Base-by-base conservation (phyloP, 2,329 filamentous ascomycete species). In the Curvularia sp. region DNA sequence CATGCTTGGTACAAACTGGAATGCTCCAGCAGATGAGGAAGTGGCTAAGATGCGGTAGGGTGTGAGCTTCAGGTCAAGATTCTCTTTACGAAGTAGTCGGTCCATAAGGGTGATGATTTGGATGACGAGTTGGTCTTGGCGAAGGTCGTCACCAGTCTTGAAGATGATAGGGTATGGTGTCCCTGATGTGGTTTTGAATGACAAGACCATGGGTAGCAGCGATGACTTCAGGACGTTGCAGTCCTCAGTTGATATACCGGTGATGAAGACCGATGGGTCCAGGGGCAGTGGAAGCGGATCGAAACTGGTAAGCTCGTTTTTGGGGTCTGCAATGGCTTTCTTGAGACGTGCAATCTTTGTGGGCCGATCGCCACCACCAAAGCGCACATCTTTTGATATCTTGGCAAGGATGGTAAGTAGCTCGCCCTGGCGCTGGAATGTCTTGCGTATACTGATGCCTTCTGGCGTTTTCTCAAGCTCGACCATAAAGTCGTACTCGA, bases 81-180 rank as follows among this genome's bases (percentile, higher is more conserved):
- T 98, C 74, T 99, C 95, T 73, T 98, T 97, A 59, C 92, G 91
- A 4, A 99, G 84, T 1, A 99, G 86, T 57, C 94, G 91, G 71
- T 99, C 95, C 95, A 99, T 99, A 15, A 99, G 84, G 0, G 92
- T 96, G 75, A 99, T 97, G 72, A 98, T 98, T 72, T 92, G 95
- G 53, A 99, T 96, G 34, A 99, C 94, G 2, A 99, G 86, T 74
- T 99, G 95, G 73, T 99, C 95, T 78, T 99, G 95, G 13, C 95
- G 90, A 50, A 99, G 83, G 74, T 99, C 95, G 74, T 99, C 95
- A 34, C 95, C 95, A 1, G 93, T 93, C 78, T 99, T 99, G 86
- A 99, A 99, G 52, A 98, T 90, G 63, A 99, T 90, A 9, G 94
- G 90, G 73, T 98, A 99, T 59, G 89, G 90, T 38, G 84, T 85